A percentile compares a stretch with the other conserved stretches of the same genome.
phyloP scores from a whole-genome alignment of 331 rosid genomes.

The Arachis monticola region DNA sequence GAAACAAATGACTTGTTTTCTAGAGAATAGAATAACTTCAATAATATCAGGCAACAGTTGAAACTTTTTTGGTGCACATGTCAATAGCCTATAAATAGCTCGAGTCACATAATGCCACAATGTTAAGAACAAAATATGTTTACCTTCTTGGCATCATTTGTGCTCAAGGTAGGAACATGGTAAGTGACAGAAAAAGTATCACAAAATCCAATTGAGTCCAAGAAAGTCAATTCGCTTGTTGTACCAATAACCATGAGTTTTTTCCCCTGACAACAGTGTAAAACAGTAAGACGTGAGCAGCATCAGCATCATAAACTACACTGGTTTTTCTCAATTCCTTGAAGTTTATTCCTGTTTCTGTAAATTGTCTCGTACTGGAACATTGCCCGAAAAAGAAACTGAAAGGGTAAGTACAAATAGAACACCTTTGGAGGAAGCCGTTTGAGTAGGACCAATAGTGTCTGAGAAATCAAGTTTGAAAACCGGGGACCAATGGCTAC shows the following conservation, averaged over 20 bases:
- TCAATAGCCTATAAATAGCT: conserved; percentile 26
- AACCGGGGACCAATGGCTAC: conserved; percentile 92
- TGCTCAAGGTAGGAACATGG: conserved; percentile 74
- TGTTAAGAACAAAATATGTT: conserved; percentile 31
- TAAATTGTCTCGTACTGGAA: too few species aligned
- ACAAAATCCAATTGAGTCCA: conserved; percentile 79
- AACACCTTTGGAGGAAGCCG: conserved; percentile 94
- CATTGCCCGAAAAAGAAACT: conserved; percentile 22
- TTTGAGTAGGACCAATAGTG: conserved; percentile 82
- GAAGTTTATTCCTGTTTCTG: too few species aligned
- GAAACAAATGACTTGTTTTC: conserved; percentile 25
- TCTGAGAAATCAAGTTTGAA: conserved; percentile 85
- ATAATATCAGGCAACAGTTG: neutral
- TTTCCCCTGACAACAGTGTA: conserved; percentile 68
- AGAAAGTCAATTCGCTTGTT: conserved; percentile 84
- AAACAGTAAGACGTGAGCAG: conserved; percentile 9
- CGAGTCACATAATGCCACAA: conserved; percentile 12
- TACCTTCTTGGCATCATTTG: conserved; percentile 84
- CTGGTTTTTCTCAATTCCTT: too few species aligned
- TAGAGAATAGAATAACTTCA: conserved; percentile 18
- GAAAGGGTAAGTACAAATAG: conserved; percentile 29
- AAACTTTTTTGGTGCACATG: conserved; percentile 6
- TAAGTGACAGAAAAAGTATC: conserved; percentile 79
- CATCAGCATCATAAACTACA: conserved; percentile 17
- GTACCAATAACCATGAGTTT: conserved; percentile 92